Conservation (phyloP, 306 rosid genomes). For the Crataegus laevigata region DNA sequence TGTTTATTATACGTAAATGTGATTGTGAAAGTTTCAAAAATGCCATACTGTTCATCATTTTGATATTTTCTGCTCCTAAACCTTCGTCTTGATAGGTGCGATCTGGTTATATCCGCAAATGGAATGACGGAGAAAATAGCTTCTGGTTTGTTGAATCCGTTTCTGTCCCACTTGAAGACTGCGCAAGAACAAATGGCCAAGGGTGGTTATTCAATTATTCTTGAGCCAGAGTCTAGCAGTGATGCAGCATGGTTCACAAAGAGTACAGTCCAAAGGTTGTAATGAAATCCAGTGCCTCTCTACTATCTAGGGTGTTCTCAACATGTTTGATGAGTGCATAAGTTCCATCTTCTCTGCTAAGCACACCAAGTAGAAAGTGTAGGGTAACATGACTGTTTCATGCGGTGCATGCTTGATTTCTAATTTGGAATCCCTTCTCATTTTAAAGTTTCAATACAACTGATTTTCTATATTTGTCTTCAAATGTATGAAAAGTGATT, state of each 20-base stretch:
- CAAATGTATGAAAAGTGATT: background rate
- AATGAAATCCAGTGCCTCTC: background rate
- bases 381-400: background rate
- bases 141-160: slow-evolving; percentile 80
- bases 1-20: background rate
- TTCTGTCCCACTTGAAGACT: slow-evolving; percentile 84
- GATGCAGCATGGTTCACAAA: slow-evolving; percentile 74
- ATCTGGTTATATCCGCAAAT: slow-evolving; percentile 72
- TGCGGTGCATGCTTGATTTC: background rate
- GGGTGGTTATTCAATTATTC: slow-evolving; percentile 90
- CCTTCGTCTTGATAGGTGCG: slow-evolving; percentile 53
- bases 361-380: background rate
- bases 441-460: background rate
- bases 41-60: background rate
- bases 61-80: slow-evolving; percentile 5
- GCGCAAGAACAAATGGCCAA: slow-evolving; percentile 96
- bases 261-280: slow-evolving; percentile 79
- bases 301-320: background rate
- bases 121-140: slow-evolving; percentile 93
- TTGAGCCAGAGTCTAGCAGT: slow-evolving; percentile 57
- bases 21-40: background rate
- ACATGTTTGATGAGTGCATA: background rate
- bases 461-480: background rate
- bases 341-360: background rate
- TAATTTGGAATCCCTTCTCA: background rate